Percentiles rank a stretch among this genome's conserved stretches.
These are phyloP conservation scores for Coniferiporia sulphurascens DNA, from an alignment of 1,284 basidiomycete species.

Conservation along the genomic window DNA sequence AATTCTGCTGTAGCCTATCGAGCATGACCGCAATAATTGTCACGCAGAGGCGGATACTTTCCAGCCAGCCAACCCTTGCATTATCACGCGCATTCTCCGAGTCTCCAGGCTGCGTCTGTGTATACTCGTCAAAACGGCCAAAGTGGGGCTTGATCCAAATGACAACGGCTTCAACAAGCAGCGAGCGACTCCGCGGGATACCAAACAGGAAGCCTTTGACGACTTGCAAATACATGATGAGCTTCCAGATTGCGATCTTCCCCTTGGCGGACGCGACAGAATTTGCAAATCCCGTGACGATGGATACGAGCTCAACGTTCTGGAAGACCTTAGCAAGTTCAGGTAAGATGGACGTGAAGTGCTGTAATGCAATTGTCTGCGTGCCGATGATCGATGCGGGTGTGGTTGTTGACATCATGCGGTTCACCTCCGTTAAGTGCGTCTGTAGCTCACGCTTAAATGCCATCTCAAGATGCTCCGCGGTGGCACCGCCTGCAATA, in stretches of 20 bases:
- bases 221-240: constrained; percentile 90
- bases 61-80: constrained; percentile 85
- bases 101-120: constrained; percentile 57
- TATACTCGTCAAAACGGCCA: constrained; percentile 84
- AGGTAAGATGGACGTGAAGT: constrained; percentile 90
- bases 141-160: constrained; percentile 95
- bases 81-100: constrained; percentile 62
- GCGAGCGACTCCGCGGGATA: constrained; percentile 69
- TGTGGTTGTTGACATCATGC: constrained; percentile 81
- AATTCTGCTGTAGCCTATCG: constrained; percentile 81
- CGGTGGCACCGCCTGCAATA: constrained; percentile 73
- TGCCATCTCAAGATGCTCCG: constrained; percentile 78
- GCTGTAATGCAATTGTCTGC: constrained; percentile 89
- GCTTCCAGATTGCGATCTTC: constrained; percentile 88
- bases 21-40: constrained; percentile 87
- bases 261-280: constrained; percentile 77
- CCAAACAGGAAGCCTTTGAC: constrained; percentile 88
- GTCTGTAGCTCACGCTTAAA: constrained; percentile 81
- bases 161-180: constrained; percentile 85
- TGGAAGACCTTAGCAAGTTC: constrained; percentile 80
- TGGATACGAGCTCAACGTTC: constrained; percentile 77
- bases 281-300: constrained; percentile 85
- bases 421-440: constrained; percentile 78
- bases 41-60: constrained; percentile 80
- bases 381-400: constrained; percentile 90